phyloP scores from a whole-genome alignment of 2,329 filamentous ascomycete species.

The Aspergillus neoniger region DNA sequence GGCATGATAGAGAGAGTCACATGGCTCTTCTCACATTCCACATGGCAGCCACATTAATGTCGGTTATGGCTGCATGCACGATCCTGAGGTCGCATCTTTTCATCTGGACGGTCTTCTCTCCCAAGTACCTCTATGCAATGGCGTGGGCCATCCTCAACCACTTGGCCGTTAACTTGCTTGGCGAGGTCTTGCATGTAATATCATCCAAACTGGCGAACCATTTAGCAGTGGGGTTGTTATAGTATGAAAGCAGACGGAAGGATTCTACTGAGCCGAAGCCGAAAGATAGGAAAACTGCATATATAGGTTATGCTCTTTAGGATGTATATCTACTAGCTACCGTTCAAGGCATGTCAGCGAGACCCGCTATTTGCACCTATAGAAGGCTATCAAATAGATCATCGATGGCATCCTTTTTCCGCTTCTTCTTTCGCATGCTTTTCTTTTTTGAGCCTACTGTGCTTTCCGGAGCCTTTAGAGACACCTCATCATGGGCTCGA shows the following conservation, averaged over 20 bases:
- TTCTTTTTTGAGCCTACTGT: constrained; percentile 7
- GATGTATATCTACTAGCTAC: not conserved
- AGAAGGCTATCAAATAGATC: constrained; percentile 67
- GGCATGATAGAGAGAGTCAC: constrained; percentile 49
- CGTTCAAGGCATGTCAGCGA: not conserved
- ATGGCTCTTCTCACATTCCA: constrained; percentile 70
- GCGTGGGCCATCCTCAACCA: constrained; percentile 87
- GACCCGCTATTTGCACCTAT: constrained; percentile 13
- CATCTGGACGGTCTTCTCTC: constrained; percentile 98
- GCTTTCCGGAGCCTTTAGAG: not conserved
- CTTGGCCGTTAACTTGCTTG: constrained; percentile 68
- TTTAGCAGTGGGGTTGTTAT: not conserved
- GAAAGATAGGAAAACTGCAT: not conserved
- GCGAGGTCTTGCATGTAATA: constrained; percentile 40
- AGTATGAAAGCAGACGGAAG: not conserved
- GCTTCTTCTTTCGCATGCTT: constrained; percentile 54
- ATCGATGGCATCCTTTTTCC: constrained; percentile 67
- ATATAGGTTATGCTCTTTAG: not conserved
- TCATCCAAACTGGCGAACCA: not conserved
- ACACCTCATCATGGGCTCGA: not conserved
- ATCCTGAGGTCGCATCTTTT: constrained; percentile 85
- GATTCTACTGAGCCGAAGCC: not conserved
- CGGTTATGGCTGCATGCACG: constrained; percentile 87
- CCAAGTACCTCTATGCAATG: constrained; percentile 91
- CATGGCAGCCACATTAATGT: constrained; percentile 62